Evolutionary conservation across 805 yeast genomes (phyloP).

Genomic region (Starmerella bombicola): DNA sequence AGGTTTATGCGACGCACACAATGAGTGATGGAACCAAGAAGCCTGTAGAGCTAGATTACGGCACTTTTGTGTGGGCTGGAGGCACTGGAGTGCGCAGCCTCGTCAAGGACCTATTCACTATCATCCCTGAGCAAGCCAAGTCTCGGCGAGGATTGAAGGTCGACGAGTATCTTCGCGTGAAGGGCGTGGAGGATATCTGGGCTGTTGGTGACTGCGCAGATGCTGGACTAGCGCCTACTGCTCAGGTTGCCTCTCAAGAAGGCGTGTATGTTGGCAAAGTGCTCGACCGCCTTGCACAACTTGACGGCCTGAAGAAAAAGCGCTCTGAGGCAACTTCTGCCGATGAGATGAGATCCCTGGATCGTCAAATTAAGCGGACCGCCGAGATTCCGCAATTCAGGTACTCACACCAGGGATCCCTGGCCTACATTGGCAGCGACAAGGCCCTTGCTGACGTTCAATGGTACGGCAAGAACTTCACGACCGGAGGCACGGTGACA

Average conservation of each 20-base stretch:
- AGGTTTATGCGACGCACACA: constrained; percentile 58
- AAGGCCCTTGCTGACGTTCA: constrained; percentile 86
- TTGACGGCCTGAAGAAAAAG: constrained; percentile 29
- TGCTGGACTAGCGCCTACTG: constrained; percentile 87
- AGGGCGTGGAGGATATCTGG: constrained; percentile 71
- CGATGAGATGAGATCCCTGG: constrained; percentile 17
- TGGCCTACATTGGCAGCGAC: constrained; percentile 86
- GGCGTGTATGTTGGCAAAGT: constrained; percentile 68
- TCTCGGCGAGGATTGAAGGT: constrained; percentile 82
- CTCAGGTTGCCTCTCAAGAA: constrained; percentile 94
- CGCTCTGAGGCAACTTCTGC: constrained; percentile 10
- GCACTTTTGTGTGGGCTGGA: constrained; percentile 93
- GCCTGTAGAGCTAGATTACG: constrained; percentile 63
- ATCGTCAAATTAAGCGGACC: constrained; percentile 29
- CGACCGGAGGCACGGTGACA: constrained; percentile 75
- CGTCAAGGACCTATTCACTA: constrained; percentile 49
- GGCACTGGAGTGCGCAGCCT: constrained; percentile 86
- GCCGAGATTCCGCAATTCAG: constrained; percentile 43
- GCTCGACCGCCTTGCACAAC: constrained; percentile 42
- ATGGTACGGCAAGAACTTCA: constrained; percentile 54
- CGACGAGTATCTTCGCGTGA: constrained; percentile 66
- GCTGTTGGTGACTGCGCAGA: constrained; percentile 92
- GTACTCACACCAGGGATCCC: constrained; percentile 81
- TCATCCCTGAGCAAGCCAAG: constrained; percentile 52
- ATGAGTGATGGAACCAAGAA: constrained; percentile 53